These are phyloP conservation scores for Wickerhamiella siamensis DNA, from an alignment of 805 yeast genomes.

Conservation along the genomic window DNA sequence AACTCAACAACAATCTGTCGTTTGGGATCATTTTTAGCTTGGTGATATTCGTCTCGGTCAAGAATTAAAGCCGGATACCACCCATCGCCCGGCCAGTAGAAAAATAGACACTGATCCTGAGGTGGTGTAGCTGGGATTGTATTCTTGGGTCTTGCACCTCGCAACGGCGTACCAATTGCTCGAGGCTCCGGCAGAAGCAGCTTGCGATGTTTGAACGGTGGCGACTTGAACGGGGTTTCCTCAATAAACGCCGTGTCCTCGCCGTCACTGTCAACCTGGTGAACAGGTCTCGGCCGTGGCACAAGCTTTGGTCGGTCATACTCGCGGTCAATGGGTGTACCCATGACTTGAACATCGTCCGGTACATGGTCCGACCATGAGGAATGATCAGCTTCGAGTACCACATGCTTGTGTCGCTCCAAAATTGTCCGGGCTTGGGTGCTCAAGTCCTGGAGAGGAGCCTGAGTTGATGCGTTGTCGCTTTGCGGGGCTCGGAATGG, in stretches of 20 bases:
- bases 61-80: background rate
- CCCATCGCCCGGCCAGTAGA: background rate
- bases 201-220: background rate
- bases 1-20: background rate
- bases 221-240: slow-evolving; percentile 2
- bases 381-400: background rate
- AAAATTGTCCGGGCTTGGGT: background rate
- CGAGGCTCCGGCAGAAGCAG: background rate
- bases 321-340: background rate
- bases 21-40: background rate
- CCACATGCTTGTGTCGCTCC: background rate
- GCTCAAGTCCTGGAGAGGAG: background rate
- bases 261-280: background rate
- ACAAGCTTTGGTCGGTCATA: background rate
- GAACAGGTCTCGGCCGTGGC: background rate
- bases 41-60: background rate
- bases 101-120: background rate
- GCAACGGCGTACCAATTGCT: background rate
- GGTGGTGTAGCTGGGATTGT: background rate
- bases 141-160: background rate
- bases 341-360: slow-evolving; percentile 1
- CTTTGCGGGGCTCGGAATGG: background rate
- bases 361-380: background rate
- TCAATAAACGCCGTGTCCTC: slow-evolving; percentile 5
- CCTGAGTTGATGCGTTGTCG: background rate